These are phyloP conservation scores for Cyclotella atomus DNA, from an alignment of 108 stramenopile species.

Conservation along the genomic window DNA sequence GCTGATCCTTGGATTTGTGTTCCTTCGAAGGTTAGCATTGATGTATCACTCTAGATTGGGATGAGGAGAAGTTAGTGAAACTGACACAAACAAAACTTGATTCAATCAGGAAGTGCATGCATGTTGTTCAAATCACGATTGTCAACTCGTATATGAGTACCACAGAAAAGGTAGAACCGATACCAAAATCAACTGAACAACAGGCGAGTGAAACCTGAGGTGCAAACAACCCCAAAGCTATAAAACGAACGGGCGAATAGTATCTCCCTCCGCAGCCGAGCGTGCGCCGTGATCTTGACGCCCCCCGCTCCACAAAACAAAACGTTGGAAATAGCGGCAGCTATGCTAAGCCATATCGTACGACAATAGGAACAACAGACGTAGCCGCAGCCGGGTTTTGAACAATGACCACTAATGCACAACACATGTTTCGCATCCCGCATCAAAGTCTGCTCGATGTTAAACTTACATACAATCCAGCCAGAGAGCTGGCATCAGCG, in stretches of 20 bases:
- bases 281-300: no score
- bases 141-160: no score
- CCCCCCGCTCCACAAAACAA: no score
- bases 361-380: background rate
- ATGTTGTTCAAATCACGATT: no score
- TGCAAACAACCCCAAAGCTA: no score
- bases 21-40: slow-evolving; percentile 92
- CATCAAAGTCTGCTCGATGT: background rate
- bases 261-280: no score
- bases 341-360: background rate
- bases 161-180: no score
- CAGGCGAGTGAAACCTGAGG: background rate
- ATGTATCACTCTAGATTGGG: slow-evolving; percentile 52
- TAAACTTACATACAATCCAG: slow-evolving; percentile 80
- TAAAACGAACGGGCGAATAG: no score
- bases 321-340: no score
- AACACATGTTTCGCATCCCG: background rate
- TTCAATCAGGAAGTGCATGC: no score
- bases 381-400: background rate
- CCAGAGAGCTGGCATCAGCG: slow-evolving; percentile 61
- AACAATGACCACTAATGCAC: background rate
- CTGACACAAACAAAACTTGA: background rate
- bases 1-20: slow-evolving; percentile 68
- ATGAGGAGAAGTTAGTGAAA: background rate
- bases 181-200: background rate